Conservation (phyloP, 352 stramenopile species). For the Globisporangium viniferum region DNA sequence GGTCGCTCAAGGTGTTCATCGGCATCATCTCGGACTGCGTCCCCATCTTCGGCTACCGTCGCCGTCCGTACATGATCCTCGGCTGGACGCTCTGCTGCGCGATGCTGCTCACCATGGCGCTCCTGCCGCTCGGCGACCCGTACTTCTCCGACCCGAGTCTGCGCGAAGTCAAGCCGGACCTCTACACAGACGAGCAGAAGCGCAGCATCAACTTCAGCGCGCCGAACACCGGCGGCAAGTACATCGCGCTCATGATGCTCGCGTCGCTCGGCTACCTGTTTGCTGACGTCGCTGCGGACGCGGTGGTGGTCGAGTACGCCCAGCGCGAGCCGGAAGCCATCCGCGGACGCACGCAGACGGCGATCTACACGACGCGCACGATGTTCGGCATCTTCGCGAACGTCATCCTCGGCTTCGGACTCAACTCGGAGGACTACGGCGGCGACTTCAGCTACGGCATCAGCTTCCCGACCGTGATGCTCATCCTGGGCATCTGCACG, state of each 20-base stretch:
- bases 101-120: constrained; percentile 45
- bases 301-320: constrained; percentile 48
- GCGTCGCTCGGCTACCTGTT: constrained; percentile 45
- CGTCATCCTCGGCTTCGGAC: constrained; percentile 36
- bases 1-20: constrained; percentile 61
- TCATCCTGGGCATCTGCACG: constrained; percentile 27
- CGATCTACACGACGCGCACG: constrained; percentile 40
- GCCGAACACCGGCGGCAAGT: constrained; percentile 29
- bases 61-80: constrained; percentile 54
- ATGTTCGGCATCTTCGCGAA: constrained; percentile 37
- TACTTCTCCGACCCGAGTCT: constrained; percentile 37
- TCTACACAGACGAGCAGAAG: constrained; percentile 24
- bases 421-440: constrained; percentile 40
- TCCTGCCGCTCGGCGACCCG: constrained; percentile 29
- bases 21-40: constrained; percentile 48
- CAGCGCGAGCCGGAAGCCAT: constrained; percentile 44
- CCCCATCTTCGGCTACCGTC: constrained; percentile 48
- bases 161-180: constrained; percentile 27
- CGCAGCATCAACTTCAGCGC: constrained; percentile 33
- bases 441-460: constrained; percentile 41
- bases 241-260: constrained; percentile 45
- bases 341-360: constrained; percentile 45
- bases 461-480: constrained; percentile 32
- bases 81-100: constrained; percentile 38
- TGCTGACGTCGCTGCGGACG: constrained; percentile 48